Evolutionary conservation across 2,329 filamentous ascomycete genomes (phyloP).

Genomic region (Chrysosporium queenslandicum): DNA sequence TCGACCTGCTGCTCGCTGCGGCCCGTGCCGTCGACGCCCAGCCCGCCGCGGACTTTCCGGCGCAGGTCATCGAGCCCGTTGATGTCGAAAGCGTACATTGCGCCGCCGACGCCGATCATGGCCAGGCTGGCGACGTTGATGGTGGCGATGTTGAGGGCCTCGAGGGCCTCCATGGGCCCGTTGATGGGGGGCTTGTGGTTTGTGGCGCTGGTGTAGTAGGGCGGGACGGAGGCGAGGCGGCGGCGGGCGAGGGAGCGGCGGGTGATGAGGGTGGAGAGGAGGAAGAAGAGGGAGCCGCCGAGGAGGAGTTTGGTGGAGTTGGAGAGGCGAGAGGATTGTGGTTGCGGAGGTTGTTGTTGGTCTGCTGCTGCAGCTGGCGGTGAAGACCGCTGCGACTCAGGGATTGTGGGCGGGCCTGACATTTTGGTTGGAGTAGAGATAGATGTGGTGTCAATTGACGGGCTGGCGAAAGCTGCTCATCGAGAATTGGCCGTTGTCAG

Average conservation of each 20-base stretch:
- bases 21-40: constrained; percentile 50
- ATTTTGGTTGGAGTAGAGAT: no score
- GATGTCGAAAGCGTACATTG: constrained; percentile 69
- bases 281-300: constrained; percentile 65
- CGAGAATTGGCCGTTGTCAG: no score
- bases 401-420: neutral
- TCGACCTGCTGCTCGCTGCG: constrained; percentile 40
- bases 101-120: constrained; percentile 63
- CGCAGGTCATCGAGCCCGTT: constrained; percentile 57
- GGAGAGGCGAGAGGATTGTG: constrained; percentile 19
- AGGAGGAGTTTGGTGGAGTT: constrained; percentile 49
- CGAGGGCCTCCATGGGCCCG: constrained; percentile 61
- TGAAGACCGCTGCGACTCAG: neutral
- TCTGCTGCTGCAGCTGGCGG: neutral
- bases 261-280: constrained; percentile 60
- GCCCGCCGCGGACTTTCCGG: constrained; percentile 48
- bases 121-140: constrained; percentile 70
- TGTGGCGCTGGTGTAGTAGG: constrained; percentile 53
- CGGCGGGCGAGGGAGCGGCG: constrained; percentile 59
- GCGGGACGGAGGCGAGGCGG: constrained; percentile 52
- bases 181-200: constrained; percentile 43
- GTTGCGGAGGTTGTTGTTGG: neutral
- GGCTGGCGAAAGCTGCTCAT: no score
- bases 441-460: no score
- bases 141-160: constrained; percentile 77